These are phyloP conservation scores for Zychaea mexicana DNA, from an alignment of 371 early-diverging fungal genomes.

Conservation along the genomic window DNA sequence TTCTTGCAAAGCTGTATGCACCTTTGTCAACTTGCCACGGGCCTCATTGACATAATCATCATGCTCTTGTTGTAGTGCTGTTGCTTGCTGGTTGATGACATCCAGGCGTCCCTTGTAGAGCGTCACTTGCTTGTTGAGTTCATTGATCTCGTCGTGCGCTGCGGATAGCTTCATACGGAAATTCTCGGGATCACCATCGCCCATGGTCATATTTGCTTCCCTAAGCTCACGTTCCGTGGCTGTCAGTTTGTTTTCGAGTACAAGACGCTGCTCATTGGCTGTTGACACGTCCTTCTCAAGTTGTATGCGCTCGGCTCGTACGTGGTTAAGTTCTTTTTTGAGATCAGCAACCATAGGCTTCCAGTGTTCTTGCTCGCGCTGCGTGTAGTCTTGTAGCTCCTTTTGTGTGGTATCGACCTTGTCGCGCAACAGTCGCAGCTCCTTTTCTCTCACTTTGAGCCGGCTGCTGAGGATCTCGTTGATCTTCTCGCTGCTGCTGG, in stretches of 20 bases:
- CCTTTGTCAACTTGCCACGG: background rate
- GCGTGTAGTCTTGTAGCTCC: conserved; percentile 5
- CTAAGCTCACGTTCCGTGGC: background rate
- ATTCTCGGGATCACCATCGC: background rate
- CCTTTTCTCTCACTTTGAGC: conserved; percentile 4
- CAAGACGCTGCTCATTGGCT: conserved; percentile 14
- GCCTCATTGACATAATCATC: background rate
- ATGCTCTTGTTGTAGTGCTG: conserved; percentile 4
- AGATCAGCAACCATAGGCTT: conserved; percentile 14
- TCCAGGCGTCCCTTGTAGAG: background rate
- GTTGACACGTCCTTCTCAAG: conserved; percentile 20
- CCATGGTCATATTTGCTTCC: background rate
- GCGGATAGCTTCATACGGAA: background rate
- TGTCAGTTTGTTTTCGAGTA: conserved; percentile 12
- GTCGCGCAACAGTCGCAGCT: conserved; percentile 14
- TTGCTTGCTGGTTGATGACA: background rate
- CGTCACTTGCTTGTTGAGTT: background rate
- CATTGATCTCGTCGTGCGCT: background rate
- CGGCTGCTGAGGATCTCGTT: conserved; percentile 9
- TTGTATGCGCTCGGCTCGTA: conserved; percentile 6
- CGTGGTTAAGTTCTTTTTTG: conserved; percentile 11
- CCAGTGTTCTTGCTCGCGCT: conserved; percentile 19
- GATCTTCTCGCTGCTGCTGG: background rate
- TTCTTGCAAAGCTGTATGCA: conserved; percentile 1
- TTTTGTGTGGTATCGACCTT: conserved; percentile 13